phyloP scores from a whole-genome alignment of 306 rosid species.

The Glycyrrhiza uralensis region DNA sequence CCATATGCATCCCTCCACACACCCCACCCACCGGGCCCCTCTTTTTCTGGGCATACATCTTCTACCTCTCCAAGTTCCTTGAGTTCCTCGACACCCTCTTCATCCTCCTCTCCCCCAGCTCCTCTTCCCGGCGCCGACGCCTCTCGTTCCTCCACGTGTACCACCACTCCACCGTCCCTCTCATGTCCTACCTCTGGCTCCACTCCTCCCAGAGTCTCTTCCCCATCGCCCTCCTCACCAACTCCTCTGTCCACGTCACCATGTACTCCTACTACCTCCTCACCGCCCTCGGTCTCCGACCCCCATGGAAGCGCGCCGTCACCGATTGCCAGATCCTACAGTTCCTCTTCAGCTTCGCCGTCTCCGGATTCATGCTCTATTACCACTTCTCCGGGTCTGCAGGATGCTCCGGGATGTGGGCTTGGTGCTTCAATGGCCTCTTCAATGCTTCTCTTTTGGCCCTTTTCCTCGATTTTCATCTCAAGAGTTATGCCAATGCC shows the following conservation, averaged over 20 bases:
- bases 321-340: constrained; percentile 82
- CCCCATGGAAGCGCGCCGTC: constrained; percentile 74
- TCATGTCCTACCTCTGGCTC: constrained; percentile 81
- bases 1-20: constrained; percentile 50
- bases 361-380: constrained; percentile 57
- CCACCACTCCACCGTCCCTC: constrained; percentile 69
- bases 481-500: constrained; percentile 47
- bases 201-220: constrained; percentile 65
- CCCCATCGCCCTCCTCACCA: constrained; percentile 75
- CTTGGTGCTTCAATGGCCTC: constrained; percentile 77
- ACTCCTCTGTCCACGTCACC: constrained; percentile 70
- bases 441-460: constrained; percentile 75
- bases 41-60: constrained; percentile 78
- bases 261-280: constrained; percentile 83
- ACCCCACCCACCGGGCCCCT: constrained; percentile 50
- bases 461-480: constrained; percentile 68
- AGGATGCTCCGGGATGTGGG: constrained; percentile 77
- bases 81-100: constrained; percentile 62
- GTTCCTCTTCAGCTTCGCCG: constrained; percentile 68
- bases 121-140: no score
- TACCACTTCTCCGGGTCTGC: constrained; percentile 51
- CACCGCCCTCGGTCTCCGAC: constrained; percentile 52
- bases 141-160: constrained; percentile 83
- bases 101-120: constrained; percentile 74
- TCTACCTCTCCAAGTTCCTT: constrained; percentile 70